Evolutionary conservation across 140 eudicot genomes (phyloP), one percentile per base, ranked within the genome.

Genomic region (Erigeron philadelphicus): DNA sequence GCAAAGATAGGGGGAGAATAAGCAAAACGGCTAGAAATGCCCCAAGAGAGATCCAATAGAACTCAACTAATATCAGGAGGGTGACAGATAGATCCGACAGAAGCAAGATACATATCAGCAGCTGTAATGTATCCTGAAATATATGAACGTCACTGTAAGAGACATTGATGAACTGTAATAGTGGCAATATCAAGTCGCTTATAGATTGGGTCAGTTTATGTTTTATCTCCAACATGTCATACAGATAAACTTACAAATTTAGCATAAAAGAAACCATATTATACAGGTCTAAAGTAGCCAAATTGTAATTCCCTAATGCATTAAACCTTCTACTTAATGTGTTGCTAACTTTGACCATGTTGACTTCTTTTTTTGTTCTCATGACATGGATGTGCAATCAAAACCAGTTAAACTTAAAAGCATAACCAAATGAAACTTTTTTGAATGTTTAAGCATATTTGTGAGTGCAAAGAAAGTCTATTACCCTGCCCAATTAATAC

Each of bases 21-120:
- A 91, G 96, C 71, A 91, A 74, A 76, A 91, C 88, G 19, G 89
- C 91, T 50, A 91, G 86, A 79, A 91, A 91, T 19, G 95, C 89
- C 66, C 88, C 95, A 12, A 88, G 82, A 53, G 98, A 88, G 45
- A 88, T 84, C 98, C 96, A 91, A 72, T 86, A 91, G 65, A 81
- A 88, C 73, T 86, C 82, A 71, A 91, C 78, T 81, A 91, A 76
- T 72, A 84, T 78, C 4, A 91, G 95, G 57, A 88, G 84, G n/a
- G 98, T 88, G 23, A 88, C 85, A 21, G 83, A 84, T 11, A 91
- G 84, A 75, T 91, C 98, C 53, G 84, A 81, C 68, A 91, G 66
- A 83, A 91, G 87, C 79, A 91, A 75, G 76, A 91, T 69, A 50
- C 87, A 84, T 70, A 91, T 88, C 76, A 88, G 16, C 71, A 88